phyloP scores from a whole-genome alignment of 2,329 filamentous ascomycete species.

The Mycosphaerella sp. region DNA sequence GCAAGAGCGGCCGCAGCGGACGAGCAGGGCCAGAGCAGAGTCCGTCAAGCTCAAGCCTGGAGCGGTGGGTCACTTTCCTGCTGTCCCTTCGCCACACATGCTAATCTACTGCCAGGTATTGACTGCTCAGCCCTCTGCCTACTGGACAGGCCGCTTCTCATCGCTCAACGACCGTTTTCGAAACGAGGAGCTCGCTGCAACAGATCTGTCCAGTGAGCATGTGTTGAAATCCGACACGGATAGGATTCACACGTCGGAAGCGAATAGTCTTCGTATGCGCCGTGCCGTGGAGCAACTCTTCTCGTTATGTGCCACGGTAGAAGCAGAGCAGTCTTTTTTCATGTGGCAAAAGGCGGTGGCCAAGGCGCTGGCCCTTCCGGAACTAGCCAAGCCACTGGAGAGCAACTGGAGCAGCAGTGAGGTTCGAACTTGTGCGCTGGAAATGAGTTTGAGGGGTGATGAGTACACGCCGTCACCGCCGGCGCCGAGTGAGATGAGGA shows the following conservation, averaged over 20 bases:
- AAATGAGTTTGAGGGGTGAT: slow-evolving; percentile 19
- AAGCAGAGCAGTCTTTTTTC: slow-evolving; percentile 28
- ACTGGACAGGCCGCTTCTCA: slow-evolving; percentile 59
- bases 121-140: slow-evolving; percentile 39
- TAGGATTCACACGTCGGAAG: slow-evolving; percentile 28
- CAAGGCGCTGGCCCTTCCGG: slow-evolving; percentile 16
- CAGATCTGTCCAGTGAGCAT: slow-evolving; percentile 28
- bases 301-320: slow-evolving; percentile 25
- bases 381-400: slow-evolving; percentile 22
- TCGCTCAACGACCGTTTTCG: slow-evolving; percentile 51
- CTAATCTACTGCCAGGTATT: slow-evolving; percentile 12
- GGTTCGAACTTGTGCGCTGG: slow-evolving; percentile 12
- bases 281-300: slow-evolving; percentile 28
- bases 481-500: slow-evolving; percentile 21
- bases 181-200: slow-evolving; percentile 37
- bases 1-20: not conserved
- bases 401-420: not conserved
- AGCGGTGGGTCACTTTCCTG: slow-evolving; percentile 2
- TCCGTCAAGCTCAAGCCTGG: slow-evolving; percentile 7
- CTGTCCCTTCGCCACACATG: not conserved
- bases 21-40: slow-evolving; percentile 2
- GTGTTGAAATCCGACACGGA: slow-evolving; percentile 22
- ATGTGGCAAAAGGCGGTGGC: slow-evolving; percentile 29
- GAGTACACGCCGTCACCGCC: not conserved
- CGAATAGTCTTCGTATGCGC: slow-evolving; percentile 26